Evolutionary conservation across 176 grass and related monocot genomes (phyloP).

Genomic region (Oryza glumipatula): DNA sequence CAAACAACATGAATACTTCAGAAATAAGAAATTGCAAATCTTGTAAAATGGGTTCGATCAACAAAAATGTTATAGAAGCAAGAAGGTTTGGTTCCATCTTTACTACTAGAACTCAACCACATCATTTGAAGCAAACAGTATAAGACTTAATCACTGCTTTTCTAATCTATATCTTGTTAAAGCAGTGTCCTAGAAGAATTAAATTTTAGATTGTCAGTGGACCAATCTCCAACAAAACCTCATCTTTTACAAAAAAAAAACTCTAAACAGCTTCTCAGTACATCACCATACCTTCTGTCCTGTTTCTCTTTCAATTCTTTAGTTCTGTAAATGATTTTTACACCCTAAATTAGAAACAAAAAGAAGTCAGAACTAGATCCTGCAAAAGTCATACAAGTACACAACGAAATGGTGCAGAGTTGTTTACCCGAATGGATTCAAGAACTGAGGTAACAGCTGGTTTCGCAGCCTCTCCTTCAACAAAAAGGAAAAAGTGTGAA

Average conservation of each 20-base stretch:
- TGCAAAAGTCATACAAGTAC: background rate
- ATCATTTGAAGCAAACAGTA: constrained; percentile 17
- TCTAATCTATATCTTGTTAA: constrained; percentile 3
- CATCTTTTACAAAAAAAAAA: constrained; percentile 3
- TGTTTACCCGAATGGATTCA: constrained; percentile 86
- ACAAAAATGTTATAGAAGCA: constrained; percentile 9
- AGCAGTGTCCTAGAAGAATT: background rate
- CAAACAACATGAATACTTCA: constrained; percentile 24
- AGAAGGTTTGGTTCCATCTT: background rate
- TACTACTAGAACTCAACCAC: background rate
- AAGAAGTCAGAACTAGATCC: constrained; percentile 21
- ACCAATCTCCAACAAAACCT: background rate
- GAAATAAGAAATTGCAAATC: background rate
- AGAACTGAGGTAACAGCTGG: constrained; percentile 83
- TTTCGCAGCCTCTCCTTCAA: constrained; percentile 96
- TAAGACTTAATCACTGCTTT: constrained; percentile 9
- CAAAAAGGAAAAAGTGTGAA: constrained; percentile 89
- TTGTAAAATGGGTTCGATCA: background rate
- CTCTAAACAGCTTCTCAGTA: background rate
- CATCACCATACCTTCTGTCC: constrained; percentile 67
- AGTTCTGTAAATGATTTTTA: constrained; percentile 97
- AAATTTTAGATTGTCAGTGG: background rate
- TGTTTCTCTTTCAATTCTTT: constrained; percentile 91
- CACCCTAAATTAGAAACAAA: constrained; percentile 59
- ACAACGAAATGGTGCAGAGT: background rate